Conservation (phyloP, 2,329 filamentous ascomycete genomes). For the Tolypocladium guangdongense region DNA sequence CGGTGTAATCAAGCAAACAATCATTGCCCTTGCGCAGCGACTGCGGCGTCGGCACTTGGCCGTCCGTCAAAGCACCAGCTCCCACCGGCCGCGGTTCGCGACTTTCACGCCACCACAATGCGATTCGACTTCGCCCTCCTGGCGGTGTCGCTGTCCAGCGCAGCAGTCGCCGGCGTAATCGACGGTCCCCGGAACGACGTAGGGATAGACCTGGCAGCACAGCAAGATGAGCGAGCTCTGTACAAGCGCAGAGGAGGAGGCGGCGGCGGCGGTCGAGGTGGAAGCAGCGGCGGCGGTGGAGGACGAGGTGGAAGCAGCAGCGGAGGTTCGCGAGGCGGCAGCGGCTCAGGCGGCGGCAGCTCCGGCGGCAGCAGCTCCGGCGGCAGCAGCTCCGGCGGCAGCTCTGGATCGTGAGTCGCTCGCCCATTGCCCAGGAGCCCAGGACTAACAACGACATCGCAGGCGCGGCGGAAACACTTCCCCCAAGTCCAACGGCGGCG, state of each 20-base stretch:
- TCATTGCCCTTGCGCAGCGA: background rate
- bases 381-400: constrained; percentile 3
- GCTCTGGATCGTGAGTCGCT: constrained; percentile 4
- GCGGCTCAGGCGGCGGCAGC: constrained; percentile 5
- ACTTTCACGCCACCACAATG: constrained; percentile 2
- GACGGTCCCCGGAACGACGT: constrained; percentile 11
- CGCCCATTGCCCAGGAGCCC: background rate
- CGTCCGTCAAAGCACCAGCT: background rate
- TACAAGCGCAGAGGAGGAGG: constrained; percentile 53
- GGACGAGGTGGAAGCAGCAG: constrained; percentile 9
- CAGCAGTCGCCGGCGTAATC: constrained; percentile 3
- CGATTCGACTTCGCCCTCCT: constrained; percentile 5
- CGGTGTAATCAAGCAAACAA: background rate
- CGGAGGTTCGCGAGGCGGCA: constrained; percentile 3
- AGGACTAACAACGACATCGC: background rate
- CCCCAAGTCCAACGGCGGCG: constrained; percentile 31
- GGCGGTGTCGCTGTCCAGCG: constrained; percentile 1
- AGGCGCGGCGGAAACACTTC: constrained; percentile 17
- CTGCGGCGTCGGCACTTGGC: background rate
- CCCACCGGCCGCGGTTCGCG: background rate
- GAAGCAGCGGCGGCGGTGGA: constrained; percentile 16
- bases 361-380: constrained; percentile 10
- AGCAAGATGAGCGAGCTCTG: constrained; percentile 29
- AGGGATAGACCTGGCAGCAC: constrained; percentile 11
- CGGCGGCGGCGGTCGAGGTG: constrained; percentile 37